Conservation (phyloP, 345 rosid species). For the Streptanthus diversifolius region DNA sequence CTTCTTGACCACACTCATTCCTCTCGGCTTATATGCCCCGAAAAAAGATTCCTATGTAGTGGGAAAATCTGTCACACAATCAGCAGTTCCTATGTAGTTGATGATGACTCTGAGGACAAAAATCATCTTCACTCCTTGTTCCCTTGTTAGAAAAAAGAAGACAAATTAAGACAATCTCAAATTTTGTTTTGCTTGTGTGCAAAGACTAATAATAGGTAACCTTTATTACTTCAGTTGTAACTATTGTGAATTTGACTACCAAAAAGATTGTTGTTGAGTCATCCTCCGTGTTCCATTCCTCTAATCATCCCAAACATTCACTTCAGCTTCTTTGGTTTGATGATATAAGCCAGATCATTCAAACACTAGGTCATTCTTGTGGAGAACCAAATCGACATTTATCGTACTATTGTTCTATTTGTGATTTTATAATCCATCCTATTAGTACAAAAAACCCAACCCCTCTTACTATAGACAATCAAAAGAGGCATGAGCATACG, state of each 20-base stretch:
- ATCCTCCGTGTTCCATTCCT: conserved; percentile 14
- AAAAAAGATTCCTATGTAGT: neutral
- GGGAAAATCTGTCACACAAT: neutral
- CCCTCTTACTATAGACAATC: neutral
- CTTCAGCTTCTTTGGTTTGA: neutral
- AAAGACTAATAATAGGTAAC: neutral
- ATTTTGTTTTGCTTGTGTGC: neutral
- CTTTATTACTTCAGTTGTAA: neutral
- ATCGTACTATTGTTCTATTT: neutral
- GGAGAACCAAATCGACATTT: rapidly evolving
- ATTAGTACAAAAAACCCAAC: neutral
- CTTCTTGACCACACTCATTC: neutral
- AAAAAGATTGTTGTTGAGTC: conserved; percentile 55
- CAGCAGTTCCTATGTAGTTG: neutral
- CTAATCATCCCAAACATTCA: conserved; percentile 17
- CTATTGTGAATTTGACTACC: neutral
- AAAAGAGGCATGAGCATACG: neutral
- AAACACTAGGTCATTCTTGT: neutral
- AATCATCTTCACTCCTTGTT: neutral
- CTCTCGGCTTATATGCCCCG: neutral
- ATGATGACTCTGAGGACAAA: neutral
- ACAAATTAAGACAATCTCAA: too few species aligned
- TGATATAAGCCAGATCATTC: too few species aligned
- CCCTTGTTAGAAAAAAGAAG: too few species aligned
- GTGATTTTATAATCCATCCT: neutral